These are phyloP conservation scores for Penicillium cosmopolitanum DNA, from an alignment of 495 filamentous ascomycete genomes.

Conservation along the genomic window DNA sequence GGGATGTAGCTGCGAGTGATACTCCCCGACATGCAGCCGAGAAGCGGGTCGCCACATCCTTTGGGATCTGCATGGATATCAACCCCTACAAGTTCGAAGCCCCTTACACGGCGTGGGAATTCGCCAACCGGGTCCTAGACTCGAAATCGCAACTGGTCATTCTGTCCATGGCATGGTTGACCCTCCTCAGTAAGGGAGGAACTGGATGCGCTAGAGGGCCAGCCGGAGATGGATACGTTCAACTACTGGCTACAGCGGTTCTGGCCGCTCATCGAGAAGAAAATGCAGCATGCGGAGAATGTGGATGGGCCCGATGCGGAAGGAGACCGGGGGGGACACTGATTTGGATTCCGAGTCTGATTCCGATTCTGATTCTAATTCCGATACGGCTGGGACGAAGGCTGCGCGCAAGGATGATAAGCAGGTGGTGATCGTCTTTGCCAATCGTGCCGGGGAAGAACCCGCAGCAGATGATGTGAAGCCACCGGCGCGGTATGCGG, in stretches of 20 bases:
- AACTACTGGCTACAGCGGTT: slow-evolving; percentile 90
- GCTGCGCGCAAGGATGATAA: slow-evolving; percentile 22
- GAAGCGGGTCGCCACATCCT: slow-evolving; percentile 59
- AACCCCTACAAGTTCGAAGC: slow-evolving; percentile 77
- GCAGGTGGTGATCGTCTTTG: slow-evolving; percentile 78
- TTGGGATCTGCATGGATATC: slow-evolving; percentile 85
- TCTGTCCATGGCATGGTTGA: slow-evolving; percentile 89
- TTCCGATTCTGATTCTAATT: background rate
- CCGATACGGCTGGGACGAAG: background rate
- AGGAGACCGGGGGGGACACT: slow-evolving; percentile 3
- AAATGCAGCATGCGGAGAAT: slow-evolving; percentile 44
- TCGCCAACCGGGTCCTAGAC: slow-evolving; percentile 76
- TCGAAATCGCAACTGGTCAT: slow-evolving; percentile 71
- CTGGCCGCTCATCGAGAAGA: slow-evolving; percentile 65
- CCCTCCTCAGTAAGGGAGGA: slow-evolving; percentile 54
- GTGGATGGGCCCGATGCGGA: slow-evolving; percentile 22
- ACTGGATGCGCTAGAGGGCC: slow-evolving; percentile 46
- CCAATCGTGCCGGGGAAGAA: slow-evolving; percentile 80
- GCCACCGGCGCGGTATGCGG: slow-evolving; percentile 66
- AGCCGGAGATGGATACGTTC: slow-evolving; percentile 80
- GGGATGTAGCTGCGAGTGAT: slow-evolving; percentile 1
- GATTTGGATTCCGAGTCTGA: background rate
- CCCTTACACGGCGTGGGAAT: slow-evolving; percentile 81
- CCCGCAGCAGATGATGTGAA: slow-evolving; percentile 50
- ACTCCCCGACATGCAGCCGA: background rate